Evolutionary conservation across 805 yeast species (phyloP).

Genomic region (Wickerhamomyces sydowiorum): DNA sequence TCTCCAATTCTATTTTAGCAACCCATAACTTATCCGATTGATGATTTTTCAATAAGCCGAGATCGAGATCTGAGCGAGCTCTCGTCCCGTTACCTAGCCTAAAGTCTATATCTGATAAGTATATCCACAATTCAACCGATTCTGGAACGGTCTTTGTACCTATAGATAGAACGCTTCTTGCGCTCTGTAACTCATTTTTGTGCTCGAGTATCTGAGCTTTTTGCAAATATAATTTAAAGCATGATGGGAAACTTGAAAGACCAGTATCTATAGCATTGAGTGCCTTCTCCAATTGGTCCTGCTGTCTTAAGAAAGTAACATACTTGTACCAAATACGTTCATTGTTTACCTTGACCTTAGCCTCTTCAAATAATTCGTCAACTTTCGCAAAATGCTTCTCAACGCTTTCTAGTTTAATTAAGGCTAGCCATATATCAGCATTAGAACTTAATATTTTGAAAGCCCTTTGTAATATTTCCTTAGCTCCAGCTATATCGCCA

Average conservation of each 20-base stretch:
- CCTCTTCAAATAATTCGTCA: conserved; percentile 30
- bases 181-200: conserved; percentile 26
- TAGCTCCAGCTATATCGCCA: conserved; percentile 45
- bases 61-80: conserved; percentile 70
- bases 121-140: conserved; percentile 47
- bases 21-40: conserved; percentile 47
- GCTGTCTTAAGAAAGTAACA: conserved; percentile 43
- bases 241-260: conserved; percentile 39
- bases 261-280: conserved; percentile 39
- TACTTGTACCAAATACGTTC: conserved; percentile 60
- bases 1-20: conserved; percentile 56
- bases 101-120: conserved; percentile 39
- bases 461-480: conserved; percentile 46
- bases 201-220: conserved; percentile 48
- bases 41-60: conserved; percentile 51
- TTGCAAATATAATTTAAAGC: conserved; percentile 54
- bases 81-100: conserved; percentile 37
- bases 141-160: conserved; percentile 48
- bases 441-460: conserved; percentile 34
- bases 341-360: conserved; percentile 29
- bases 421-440: conserved; percentile 65
- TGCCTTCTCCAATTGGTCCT: conserved; percentile 31
- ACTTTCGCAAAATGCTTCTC: conserved; percentile 32
- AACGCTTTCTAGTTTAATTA: conserved; percentile 56
- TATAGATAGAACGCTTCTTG: conserved; percentile 39